Percentiles rank a stretch among this genome's conserved stretches.
phyloP scores from a whole-genome alignment of 2,329 filamentous ascomycete genomes.

The Rhynchosporium agropyri region DNA sequence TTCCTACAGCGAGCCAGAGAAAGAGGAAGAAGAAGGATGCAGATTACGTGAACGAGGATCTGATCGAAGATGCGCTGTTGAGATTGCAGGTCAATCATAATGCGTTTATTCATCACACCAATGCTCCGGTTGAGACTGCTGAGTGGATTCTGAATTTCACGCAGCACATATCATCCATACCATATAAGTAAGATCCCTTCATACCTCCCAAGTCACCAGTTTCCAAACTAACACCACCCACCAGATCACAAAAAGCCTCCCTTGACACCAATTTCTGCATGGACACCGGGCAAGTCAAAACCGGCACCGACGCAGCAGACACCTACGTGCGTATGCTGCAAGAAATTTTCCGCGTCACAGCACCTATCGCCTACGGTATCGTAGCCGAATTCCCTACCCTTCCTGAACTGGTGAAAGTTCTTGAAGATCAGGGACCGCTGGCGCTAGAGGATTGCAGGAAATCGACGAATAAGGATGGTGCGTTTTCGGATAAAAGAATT shows the following conservation, averaged over 20 bases:
- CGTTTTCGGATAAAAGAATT: conserved; percentile 54
- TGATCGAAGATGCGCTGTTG: conserved; percentile 71
- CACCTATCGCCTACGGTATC: conserved; percentile 72
- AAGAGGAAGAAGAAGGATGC: conserved; percentile 47
- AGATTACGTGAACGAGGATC: conserved; percentile 65
- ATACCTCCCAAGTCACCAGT: conserved; percentile 34
- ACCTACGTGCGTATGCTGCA: conserved; percentile 77
- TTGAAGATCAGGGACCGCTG: conserved; percentile 59
- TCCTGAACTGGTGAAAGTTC: conserved; percentile 57
- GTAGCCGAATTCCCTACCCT: conserved; percentile 62
- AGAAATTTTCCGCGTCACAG: conserved; percentile 72
- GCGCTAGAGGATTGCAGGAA: conserved; percentile 64
- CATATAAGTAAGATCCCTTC: conserved; percentile 59
- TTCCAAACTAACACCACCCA: conserved; percentile 2
- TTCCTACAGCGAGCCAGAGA: conserved; percentile 26
- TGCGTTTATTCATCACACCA: conserved; percentile 71
- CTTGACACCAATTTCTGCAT: conserved; percentile 71
- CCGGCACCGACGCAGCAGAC: conserved; percentile 65
- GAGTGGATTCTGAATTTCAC: conserved; percentile 76
- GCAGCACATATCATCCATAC: conserved; percentile 76
- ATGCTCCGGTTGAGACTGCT: conserved; percentile 62
- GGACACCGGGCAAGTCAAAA: conserved; percentile 74
- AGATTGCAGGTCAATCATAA: conserved; percentile 69
- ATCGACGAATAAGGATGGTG: conserved; percentile 59
- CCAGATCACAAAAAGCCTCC: conserved; percentile 48